Evolutionary conservation across 192 early-diverging fungal species (phyloP).

Genomic region (Coemansia sp.): DNA sequence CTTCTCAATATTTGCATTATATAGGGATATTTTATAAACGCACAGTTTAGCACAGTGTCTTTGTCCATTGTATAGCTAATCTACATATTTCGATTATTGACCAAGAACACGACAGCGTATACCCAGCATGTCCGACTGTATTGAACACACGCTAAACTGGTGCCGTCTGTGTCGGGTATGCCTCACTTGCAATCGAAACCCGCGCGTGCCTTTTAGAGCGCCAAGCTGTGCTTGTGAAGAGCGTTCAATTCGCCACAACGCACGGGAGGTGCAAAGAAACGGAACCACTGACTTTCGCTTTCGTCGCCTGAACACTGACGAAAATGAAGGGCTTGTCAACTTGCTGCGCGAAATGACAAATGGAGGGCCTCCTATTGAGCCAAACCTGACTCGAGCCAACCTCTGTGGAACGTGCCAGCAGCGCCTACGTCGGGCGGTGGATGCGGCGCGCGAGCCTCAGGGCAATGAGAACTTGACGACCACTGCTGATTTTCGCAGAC

Average conservation of each 20-base stretch:
- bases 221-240: slow-evolving; percentile 23
- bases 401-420: slow-evolving; percentile 52
- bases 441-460: slow-evolving; percentile 17
- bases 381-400: slow-evolving; percentile 34
- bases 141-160: slow-evolving; percentile 44
- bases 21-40: neutral
- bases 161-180: slow-evolving; percentile 44
- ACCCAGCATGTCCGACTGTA: neutral
- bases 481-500: slow-evolving; percentile 41
- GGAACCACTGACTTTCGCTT: slow-evolving; percentile 45
- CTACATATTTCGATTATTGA: too few relatives aligned
- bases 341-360: slow-evolving; percentile 19
- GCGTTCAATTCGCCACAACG: slow-evolving; percentile 19
- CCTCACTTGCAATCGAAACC: slow-evolving; percentile 28
- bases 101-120: neutral
- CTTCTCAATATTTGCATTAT: neutral
- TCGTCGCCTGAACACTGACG: slow-evolving; percentile 19
- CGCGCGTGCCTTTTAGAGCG: slow-evolving; percentile 19
- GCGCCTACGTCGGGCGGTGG: slow-evolving; percentile 37
- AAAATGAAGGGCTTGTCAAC: slow-evolving; percentile 9
- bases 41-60: too few relatives aligned
- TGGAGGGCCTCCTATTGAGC: slow-evolving; percentile 19
- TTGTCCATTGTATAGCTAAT: too few relatives aligned
- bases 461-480: neutral
- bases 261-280: slow-evolving; percentile 23